Conservation (phyloP, 2,329 filamentous ascomycete genomes). For the Sporothrix humicola region DNA sequence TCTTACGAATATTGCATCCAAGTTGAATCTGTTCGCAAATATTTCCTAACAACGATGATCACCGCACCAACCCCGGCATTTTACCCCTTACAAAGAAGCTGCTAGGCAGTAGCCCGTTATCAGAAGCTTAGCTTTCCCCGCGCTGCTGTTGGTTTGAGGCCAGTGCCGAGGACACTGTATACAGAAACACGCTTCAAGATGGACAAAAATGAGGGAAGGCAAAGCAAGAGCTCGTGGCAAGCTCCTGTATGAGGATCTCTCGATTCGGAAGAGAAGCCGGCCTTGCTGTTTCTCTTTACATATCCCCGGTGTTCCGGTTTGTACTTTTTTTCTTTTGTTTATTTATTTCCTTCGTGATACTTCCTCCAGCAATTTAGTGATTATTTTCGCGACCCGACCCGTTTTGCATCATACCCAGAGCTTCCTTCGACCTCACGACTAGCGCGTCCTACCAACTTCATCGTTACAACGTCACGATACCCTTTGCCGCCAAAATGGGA, state of each 20-base stretch:
- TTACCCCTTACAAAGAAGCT: not conserved
- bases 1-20: not conserved
- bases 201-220: slow-evolving; percentile 26
- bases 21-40: not conserved
- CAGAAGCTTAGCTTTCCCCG: slow-evolving; percentile 26
- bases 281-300: not conserved
- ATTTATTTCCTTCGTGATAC: not conserved
- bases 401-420: not conserved
- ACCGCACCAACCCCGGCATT: not conserved
- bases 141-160: not conserved
- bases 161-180: slow-evolving; percentile 34
- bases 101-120: slow-evolving; percentile 1
- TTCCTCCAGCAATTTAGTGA: not conserved
- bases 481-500: not conserved
- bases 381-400: not conserved
- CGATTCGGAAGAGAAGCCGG: not conserved
- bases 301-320: not conserved
- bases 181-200: slow-evolving; percentile 3
- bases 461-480: not conserved
- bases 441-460: not conserved
- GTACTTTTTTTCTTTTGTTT: not conserved
- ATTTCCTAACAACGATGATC: not conserved
- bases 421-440: not conserved
- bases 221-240: not conserved
- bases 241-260: not conserved